Evolutionary conservation across 1,284 basidiomycete species (phyloP).

Genomic region (Naganishia sp.): DNA sequence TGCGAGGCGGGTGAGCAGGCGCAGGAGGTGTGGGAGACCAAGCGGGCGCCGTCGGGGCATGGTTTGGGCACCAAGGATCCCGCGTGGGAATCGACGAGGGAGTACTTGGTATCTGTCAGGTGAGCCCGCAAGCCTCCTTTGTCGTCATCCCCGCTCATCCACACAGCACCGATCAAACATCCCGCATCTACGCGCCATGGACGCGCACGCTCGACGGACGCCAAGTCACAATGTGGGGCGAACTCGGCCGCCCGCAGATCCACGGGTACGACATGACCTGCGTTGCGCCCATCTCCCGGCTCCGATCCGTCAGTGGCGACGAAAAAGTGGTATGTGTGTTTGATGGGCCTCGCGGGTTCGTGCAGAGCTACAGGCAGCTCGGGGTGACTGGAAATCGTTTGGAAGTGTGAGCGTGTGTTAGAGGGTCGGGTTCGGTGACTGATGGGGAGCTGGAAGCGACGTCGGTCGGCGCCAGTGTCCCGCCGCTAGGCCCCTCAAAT

Average conservation of each 20-base stretch:
- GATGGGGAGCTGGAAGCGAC: conserved; percentile 49
- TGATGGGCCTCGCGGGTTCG: conserved; percentile 78
- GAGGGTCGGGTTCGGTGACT: not conserved
- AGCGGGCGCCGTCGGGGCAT: conserved; percentile 78
- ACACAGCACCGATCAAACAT: conserved; percentile 78
- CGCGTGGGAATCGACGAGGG: conserved; percentile 78
- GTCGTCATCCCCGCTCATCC: conserved; percentile 1
- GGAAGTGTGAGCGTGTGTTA: conserved; percentile 33
- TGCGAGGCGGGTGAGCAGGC: conserved; percentile 49
- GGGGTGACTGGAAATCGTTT: conserved; percentile 42
- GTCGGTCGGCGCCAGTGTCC: conserved; percentile 67
- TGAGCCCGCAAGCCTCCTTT: conserved; percentile 50
- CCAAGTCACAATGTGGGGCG: conserved; percentile 68
- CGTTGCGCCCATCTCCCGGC: conserved; percentile 69
- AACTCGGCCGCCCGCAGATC: conserved; percentile 84
- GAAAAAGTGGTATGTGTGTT: conserved; percentile 91
- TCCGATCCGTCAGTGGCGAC: conserved; percentile 82
- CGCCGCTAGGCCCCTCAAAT: conserved; percentile 74
- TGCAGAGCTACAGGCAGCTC: conserved; percentile 61
- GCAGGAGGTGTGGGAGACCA: conserved; percentile 65
- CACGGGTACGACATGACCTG: conserved; percentile 92
- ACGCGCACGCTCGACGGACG: conserved; percentile 20
- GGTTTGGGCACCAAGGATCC: conserved; percentile 72
- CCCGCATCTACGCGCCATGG: conserved; percentile 72
- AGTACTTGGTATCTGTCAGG: conserved; percentile 81